phyloP scores from a whole-genome alignment of 352 stramenopile genomes.

The Globisporangium paddicum region DNA sequence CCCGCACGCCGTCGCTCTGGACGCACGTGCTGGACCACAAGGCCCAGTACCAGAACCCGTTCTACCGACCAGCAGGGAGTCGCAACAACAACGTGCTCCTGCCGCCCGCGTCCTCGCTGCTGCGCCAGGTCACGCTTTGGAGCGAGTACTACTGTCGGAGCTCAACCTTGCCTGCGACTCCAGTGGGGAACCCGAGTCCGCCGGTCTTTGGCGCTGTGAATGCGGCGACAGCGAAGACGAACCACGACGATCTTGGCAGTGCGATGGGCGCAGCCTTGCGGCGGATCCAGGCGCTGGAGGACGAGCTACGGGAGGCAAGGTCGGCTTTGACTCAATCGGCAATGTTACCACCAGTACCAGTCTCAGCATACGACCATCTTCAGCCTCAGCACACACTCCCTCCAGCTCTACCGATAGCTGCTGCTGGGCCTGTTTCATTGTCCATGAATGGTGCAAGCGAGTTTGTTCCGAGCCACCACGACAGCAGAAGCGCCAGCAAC shows the following conservation, averaged over 20 bases:
- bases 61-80: slow-evolving; percentile 37
- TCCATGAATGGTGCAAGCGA: slow-evolving; percentile 1
- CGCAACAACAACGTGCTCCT: slow-evolving; percentile 40
- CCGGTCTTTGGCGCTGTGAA: slow-evolving; percentile 27
- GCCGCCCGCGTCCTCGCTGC: slow-evolving; percentile 41
- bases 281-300: slow-evolving; percentile 49
- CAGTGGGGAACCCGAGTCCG: slow-evolving; percentile 37
- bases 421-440: neutral
- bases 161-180: slow-evolving; percentile 33
- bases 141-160: slow-evolving; percentile 78
- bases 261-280: slow-evolving; percentile 50
- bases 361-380: neutral
- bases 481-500: neutral
- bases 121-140: slow-evolving; percentile 77
- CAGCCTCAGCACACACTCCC: neutral
- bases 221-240: slow-evolving; percentile 10
- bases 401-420: neutral
- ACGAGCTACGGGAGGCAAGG: slow-evolving; percentile 31
- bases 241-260: slow-evolving; percentile 50
- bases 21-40: slow-evolving; percentile 42
- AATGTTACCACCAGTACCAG: neutral
- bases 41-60: slow-evolving; percentile 58
- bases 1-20: slow-evolving; percentile 72
- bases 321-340: neutral
- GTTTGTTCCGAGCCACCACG: neutral